Base-by-base conservation (phyloP, 2,329 filamentous ascomycete species). In the Coniochaeta prunicola region DNA sequence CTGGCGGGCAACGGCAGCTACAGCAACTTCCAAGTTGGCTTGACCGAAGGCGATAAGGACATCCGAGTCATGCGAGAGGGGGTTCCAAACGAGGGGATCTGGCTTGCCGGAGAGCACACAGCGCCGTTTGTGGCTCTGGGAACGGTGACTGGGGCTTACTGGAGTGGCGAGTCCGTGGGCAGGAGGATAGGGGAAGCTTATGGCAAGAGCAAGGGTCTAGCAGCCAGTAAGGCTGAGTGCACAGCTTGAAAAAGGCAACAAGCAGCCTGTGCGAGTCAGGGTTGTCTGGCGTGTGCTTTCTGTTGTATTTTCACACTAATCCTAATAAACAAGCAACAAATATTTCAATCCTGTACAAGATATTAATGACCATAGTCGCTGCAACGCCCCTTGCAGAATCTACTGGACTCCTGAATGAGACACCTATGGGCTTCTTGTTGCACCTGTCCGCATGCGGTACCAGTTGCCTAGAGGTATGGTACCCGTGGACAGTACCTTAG, bases 91-190 rank as follows among this genome's bases (percentile, higher is more conserved):
- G 76, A 84, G 24, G 86, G 89, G 0, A 69, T 96, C 9, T 96
- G 92, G 92, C 79, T 96, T 64, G 92, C 92, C 0, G 92, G 92
- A 0, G 92, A 96, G 74, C 92, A 96, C 74, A 96, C 91, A 24
- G 88, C 91, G 58, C 92, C 92, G 4, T 96, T 96, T 75, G 86
- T 96, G 30, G 92, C 90, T 12, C 72, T 97, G 61, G 93, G 92
- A 0, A 97, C 92, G 4, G 89, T 88, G 13, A 96, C 91, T 0
- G 93, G 93, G 0, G 93, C 93, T 12, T 97, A 91, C 71, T 96
- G 91, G 91, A 91, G 89, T 70, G 92, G 92, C 1, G 91, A 96
- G 75, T 82, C 81, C 21, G 89, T 92, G 34, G 92, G 82, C 1
- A 81, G 77, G 70, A 82, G 86, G 68, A 83, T 92, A 59, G 75